Evolutionary conservation across 441 rosid genomes (phyloP).

Genomic region (Gossypium gossypioides): DNA sequence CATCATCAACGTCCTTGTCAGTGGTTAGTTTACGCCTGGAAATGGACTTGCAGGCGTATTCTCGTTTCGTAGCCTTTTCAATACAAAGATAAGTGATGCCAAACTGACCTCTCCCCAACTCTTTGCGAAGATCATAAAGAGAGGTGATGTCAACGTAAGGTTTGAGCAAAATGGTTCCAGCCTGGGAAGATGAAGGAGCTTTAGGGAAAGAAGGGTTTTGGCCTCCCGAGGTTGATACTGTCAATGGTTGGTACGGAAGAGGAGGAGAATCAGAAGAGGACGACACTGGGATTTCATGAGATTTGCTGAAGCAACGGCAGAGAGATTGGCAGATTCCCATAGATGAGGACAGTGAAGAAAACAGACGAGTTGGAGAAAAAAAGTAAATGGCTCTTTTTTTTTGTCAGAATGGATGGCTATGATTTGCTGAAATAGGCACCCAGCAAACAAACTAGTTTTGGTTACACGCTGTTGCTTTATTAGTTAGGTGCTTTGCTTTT

Average conservation of each 20-base stretch:
- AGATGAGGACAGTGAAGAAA: not conserved
- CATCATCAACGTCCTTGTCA: constrained; percentile 37
- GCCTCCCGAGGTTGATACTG: constrained; percentile 2
- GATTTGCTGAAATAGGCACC: not conserved
- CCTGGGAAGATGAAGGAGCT: constrained; percentile 25
- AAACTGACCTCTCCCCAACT: constrained; percentile 51
- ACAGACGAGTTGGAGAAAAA: not conserved
- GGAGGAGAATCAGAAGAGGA: constrained; percentile 39
- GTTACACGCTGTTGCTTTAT: not conserved
- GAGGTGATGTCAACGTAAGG: constrained; percentile 36
- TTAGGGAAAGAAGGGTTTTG: not conserved
- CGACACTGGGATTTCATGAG: constrained; percentile 48
- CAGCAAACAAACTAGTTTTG: not conserved
- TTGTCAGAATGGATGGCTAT: not conserved
- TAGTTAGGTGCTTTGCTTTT: constrained; percentile 31
- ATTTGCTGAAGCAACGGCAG: constrained; percentile 55
- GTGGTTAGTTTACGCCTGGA: constrained; percentile 35
- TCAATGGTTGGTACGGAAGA: constrained; percentile 15
- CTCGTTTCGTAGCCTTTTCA: constrained; percentile 35
- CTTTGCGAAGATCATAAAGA: constrained; percentile 36
- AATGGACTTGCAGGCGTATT: constrained; percentile 59
- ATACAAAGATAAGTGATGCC: constrained; percentile 46
- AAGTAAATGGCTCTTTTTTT: not conserved
- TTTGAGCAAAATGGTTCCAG: constrained; percentile 32
- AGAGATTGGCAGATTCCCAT: constrained; percentile 18